Base-by-base conservation (phyloP, 306 rosid species). In the Biancaea sappan region DNA sequence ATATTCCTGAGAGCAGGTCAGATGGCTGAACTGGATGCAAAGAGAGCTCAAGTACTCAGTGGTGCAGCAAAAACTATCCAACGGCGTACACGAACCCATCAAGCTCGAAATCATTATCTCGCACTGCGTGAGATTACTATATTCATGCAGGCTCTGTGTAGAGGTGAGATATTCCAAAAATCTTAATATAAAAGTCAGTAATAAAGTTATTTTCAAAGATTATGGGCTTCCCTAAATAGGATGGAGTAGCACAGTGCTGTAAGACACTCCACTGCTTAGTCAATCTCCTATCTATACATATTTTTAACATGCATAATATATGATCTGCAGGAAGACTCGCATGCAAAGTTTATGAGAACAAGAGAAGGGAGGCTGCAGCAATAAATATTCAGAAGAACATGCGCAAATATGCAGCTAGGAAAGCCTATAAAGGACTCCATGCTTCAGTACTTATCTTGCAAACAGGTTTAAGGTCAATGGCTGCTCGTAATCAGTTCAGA, bases 1-100 rank as follows among this genome's bases (percentile, higher is more conserved):
- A 83, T 95, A 65, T 95, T 95, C 85, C 79, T 95, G 59, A 92
- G 99, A 74, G 99, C 98, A 56, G 99, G 99, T 81, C 99, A 95
- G 87, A 95, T 95, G 97, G 99, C 99, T 58, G 98, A 95, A 86
- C 78, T 95, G 72, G 99, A 92, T 78, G 97, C 97, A 74, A 73
- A 77, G 53, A 88, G 98, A 84, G 80, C 98, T 44, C 91, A 87
- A 88, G 91, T 95, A 59, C 90, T 92, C 52, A 75, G 94, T 58
- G 75, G 8, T 81, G 97, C 98, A 18, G 98, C 99, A 69, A 95
- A 87, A 87, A 75, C 80, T 73, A 82, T 95, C 79, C 99, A 95
- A 80, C 66, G 90, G 69, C 94, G 96, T 29, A 44, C 86, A 71
- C 81, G 96, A 69, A 88, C 99, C 59, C 98, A 92, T 81, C 91